Base-by-base conservation (phyloP, 805 yeast genomes). In the Dipodascus geniculatus region DNA sequence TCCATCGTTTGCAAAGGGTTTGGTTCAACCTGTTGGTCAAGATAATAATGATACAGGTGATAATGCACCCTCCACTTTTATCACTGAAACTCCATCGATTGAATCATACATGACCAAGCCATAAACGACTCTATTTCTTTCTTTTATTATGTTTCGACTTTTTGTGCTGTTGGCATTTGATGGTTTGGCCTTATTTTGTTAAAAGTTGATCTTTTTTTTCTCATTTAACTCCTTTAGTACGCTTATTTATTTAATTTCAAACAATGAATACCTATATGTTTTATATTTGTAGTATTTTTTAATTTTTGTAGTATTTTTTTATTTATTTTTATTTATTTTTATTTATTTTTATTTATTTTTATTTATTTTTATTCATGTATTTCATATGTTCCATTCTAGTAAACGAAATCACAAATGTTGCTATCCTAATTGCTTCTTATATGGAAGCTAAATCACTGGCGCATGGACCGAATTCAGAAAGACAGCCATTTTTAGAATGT, bases 1-100 rank as follows among this genome's bases (percentile, higher is more conserved):
- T 52, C 65, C 73, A 28, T 55, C 62, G 31, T 61, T 65, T 51
- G 58, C 74, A 50, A 69, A 73, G 35, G 96, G 96, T 68, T 70
- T 91, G 58, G 78, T 91, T 76, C 99, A 91, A 74, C 97, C 96
- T 71, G 85, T 88, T 74, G 80, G 82, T 60, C 79, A 77, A 64
- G 70, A 74, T 63, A 82, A 87, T 73, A 87, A 90, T 67, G 98
- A 90, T 69, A 91, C 98, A 31, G 69, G 69, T 44, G 54, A 54
- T 16, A 54, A 54, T 22, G 68, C 60, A 33, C 66, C 63, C 23
- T 56, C 56, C 11, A 61, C 72, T 47, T 69, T 74, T 61, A 75
- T 73, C 69, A 75, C 79, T 51, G 64, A 67, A 2, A 79, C 87
- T 42, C 79, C 82, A 60, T 69, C 76, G 2, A 64, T 78, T 59